Base-by-base conservation (phyloP, 306 rosid species). In the Castanospermum australe region DNA sequence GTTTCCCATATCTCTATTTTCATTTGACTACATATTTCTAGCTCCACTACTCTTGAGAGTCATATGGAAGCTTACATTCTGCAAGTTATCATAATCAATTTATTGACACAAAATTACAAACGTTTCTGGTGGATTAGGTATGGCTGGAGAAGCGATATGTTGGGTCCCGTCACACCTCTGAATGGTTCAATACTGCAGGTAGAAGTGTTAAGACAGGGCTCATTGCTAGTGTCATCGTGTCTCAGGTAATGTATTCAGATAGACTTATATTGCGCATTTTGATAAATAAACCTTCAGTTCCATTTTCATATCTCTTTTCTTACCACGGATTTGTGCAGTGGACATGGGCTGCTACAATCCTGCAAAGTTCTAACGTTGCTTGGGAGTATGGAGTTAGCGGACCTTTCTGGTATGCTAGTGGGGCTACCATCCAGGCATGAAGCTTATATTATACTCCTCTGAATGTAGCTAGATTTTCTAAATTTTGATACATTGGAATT, bases 341-440 rank as follows among this genome's bases (percentile, higher is more conserved):
- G 98, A 94, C 98, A 35, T 92, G 97, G 91, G 98, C 97, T 56
- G 97, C 97, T 56, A 94, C 98, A 54, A 90, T 94, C 68, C 82
- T 94, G 81, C 98, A 94, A 84, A 94, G 98, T 64, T 92, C 98
- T 4, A 94, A 94, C 64, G 97, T 94, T 39, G 98, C 98, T 67
- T 94, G 97, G 98, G 87, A 94, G 85, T 92, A 94, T 82, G 98
- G 98, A 3, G 75, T 94, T 15, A 94, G 97, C 32, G 98, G 97
- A 10, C 98, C 98, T 79, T 94, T 94, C 82, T 94, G 98, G 98
- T 94, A 94, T 84, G 98, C 98, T 20, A 92, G 98, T 64, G 98
- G 98, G 41, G 98, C 98, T 38, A 88, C 98, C 28, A 90, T 94
- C 42, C 98, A 94, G 93, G 98, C 79, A 92, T 38, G 89, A 64